Conservation (phyloP, 2,329 filamentous ascomycete genomes). For the Aureobasidium sp. region DNA sequence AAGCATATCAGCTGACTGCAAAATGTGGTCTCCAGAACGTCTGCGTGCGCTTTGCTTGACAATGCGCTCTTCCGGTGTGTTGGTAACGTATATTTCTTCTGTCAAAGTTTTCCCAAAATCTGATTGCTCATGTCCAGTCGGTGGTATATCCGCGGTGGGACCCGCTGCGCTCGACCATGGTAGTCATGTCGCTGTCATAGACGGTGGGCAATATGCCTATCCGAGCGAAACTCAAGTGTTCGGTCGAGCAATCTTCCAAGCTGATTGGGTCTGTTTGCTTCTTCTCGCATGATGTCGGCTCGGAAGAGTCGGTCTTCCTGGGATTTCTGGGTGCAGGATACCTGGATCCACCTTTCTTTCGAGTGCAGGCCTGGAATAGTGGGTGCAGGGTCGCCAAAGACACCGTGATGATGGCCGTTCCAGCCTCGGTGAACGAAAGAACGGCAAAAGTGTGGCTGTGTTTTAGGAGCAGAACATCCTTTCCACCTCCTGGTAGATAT, state of each 20-base stretch:
- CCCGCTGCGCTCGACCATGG: neutral
- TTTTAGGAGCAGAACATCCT: constrained; percentile 4
- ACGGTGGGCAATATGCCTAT: neutral
- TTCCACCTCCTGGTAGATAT: neutral
- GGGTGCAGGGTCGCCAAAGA: constrained; percentile 15
- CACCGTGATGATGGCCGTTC: constrained; percentile 15
- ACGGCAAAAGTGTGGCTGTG: constrained; percentile 1
- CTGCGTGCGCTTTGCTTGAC: neutral
- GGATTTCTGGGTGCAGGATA: neutral
- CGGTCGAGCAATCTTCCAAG: neutral
- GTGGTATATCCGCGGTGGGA: neutral
- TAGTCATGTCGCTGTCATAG: neutral
- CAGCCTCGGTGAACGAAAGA: constrained; percentile 5
- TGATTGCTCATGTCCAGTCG: neutral
- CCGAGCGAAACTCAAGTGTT: neutral
- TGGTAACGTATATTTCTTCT: neutral
- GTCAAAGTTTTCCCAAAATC: neutral
- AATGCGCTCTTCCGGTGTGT: too few relatives aligned
- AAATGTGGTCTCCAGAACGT: neutral
- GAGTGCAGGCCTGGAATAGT: neutral
- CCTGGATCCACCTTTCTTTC: neutral
- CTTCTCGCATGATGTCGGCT: neutral
- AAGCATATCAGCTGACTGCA: neutral
- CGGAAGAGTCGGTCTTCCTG: neutral
- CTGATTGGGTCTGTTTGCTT: neutral